phyloP scores from a whole-genome alignment of 2,329 filamentous ascomycete species.

The Sordariomycetes sp. region DNA sequence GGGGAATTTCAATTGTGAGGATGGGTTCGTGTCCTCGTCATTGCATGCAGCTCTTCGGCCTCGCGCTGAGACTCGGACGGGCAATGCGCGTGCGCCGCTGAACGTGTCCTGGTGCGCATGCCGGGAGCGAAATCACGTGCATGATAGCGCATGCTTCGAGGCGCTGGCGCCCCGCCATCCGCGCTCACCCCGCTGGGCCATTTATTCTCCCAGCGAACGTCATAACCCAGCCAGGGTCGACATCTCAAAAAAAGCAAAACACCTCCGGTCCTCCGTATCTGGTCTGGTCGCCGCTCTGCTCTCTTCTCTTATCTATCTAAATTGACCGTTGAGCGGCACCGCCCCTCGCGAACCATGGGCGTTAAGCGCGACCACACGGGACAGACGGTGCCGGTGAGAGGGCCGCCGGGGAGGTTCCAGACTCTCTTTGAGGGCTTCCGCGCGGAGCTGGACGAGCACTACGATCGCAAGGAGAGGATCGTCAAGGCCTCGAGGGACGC shows the following conservation, averaged over 20 bases:
- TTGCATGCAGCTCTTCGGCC: no score
- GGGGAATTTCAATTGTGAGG: neutral
- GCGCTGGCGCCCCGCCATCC: neutral
- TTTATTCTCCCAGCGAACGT: neutral
- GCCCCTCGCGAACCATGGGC: conserved; percentile 27
- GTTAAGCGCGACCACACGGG: conserved; percentile 45
- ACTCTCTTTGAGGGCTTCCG: conserved; percentile 81
- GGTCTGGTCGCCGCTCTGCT: neutral
- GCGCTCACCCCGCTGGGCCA: neutral
- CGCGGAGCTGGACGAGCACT: conserved; percentile 82
- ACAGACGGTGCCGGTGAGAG: conserved; percentile 20
- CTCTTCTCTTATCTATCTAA: neutral
- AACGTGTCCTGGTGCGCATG: neutral
- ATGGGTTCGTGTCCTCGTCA: neutral
- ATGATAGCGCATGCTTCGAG: neutral
- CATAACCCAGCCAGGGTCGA: neutral
- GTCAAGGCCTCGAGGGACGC: conserved; percentile 89
- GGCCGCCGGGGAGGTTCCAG: conserved; percentile 35
- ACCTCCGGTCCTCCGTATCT: neutral
- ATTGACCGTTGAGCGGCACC: neutral
- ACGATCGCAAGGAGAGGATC: conserved; percentile 81
- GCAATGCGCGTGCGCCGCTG: neutral
- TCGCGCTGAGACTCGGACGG: neutral
- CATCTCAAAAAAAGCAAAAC: neutral
- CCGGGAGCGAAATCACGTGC: neutral